A percentile compares a stretch with the other conserved stretches of the same genome.
Evolutionary conservation across 208 protist genomes (phyloP).

Genomic region (Histomonas meleagridis): DNA sequence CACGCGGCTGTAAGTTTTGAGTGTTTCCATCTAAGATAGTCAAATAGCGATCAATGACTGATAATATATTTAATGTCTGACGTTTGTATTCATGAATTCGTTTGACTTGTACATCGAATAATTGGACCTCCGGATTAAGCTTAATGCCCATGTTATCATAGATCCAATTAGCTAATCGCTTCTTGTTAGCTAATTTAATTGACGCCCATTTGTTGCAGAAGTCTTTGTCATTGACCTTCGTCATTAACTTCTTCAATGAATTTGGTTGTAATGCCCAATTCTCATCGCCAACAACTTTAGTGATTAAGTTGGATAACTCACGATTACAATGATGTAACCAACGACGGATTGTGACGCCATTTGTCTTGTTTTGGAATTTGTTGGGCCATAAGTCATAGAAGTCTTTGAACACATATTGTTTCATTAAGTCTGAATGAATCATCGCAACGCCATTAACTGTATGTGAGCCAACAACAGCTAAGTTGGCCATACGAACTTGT

Average conservation of each 20-base stretch:
- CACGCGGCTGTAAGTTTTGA: neutral
- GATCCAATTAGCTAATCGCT: neutral
- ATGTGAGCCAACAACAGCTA: slow-evolving; percentile 64
- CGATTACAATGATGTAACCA: slow-evolving; percentile 61
- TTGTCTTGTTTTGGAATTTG: slow-evolving; percentile 70
- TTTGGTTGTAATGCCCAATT: neutral
- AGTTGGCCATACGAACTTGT: slow-evolving; percentile 57
- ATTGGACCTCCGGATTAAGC: neutral
- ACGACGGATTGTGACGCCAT: slow-evolving; percentile 68
- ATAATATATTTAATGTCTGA: slow-evolving; percentile 67
- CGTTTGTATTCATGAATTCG: slow-evolving; percentile 76
- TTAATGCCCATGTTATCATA: neutral
- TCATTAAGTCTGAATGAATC: slow-evolving; percentile 66
- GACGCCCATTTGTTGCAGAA: neutral
- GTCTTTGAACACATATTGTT: slow-evolving; percentile 54
- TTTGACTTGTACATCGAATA: slow-evolving; percentile 70
- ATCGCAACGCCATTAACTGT: slow-evolving; percentile 68
- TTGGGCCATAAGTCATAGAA: slow-evolving; percentile 62
- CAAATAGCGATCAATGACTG: slow-evolving; percentile 57
- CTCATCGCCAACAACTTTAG: neutral
- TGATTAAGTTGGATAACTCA: neutral
- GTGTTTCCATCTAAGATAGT: slow-evolving; percentile 45
- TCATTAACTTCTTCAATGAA: neutral
- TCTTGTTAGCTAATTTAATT: neutral
- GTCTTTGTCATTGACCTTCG: neutral